These are phyloP conservation scores for Strobilomyces echinocephalus DNA, from an alignment of 768 basidiomycete genomes.

Conservation along the genomic window DNA sequence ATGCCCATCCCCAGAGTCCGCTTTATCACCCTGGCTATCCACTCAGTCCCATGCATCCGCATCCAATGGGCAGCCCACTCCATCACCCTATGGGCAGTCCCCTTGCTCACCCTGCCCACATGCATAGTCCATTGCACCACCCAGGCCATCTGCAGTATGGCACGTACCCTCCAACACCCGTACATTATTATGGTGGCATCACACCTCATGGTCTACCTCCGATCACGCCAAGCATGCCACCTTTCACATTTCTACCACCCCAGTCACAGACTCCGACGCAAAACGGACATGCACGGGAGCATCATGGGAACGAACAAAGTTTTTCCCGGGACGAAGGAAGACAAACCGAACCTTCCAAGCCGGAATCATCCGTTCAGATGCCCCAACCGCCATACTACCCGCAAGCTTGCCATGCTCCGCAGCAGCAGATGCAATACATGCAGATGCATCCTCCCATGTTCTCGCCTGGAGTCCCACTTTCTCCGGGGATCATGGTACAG, in stretches of 20 bases:
- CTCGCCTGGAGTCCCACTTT: slow-evolving; percentile 30
- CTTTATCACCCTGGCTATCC: slow-evolving; percentile 35
- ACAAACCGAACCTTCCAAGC: background rate
- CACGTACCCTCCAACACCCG: slow-evolving; percentile 19
- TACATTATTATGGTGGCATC: slow-evolving; percentile 37
- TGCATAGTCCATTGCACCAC: slow-evolving; percentile 31
- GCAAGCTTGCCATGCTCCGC: slow-evolving; percentile 11
- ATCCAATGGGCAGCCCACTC: slow-evolving; percentile 32
- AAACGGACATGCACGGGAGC: slow-evolving; percentile 8
- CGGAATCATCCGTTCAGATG: slow-evolving; percentile 7
- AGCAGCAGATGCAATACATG: slow-evolving; percentile 21
- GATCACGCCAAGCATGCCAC: slow-evolving; percentile 97
- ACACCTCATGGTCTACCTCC: slow-evolving; percentile 84
- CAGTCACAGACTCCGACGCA: slow-evolving; percentile 28
- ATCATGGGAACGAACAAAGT: slow-evolving; percentile 1
- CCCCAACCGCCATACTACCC: slow-evolving; percentile 11
- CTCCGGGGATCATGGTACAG: slow-evolving; percentile 27
- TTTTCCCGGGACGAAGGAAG: slow-evolving; percentile 6
- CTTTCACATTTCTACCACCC: slow-evolving; percentile 77
- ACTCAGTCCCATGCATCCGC: slow-evolving; percentile 25
- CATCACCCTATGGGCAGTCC: slow-evolving; percentile 36
- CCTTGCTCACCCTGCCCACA: slow-evolving; percentile 28
- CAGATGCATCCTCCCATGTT: slow-evolving; percentile 26
- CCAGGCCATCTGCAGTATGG: slow-evolving; percentile 28
- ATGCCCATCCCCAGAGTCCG: slow-evolving; percentile 36